Percentiles rank a stretch among this genome's conserved stretches.
Evolutionary conservation across 108 stramenopile genomes (phyloP).

Genomic region (Nannochloropsis salina): DNA sequence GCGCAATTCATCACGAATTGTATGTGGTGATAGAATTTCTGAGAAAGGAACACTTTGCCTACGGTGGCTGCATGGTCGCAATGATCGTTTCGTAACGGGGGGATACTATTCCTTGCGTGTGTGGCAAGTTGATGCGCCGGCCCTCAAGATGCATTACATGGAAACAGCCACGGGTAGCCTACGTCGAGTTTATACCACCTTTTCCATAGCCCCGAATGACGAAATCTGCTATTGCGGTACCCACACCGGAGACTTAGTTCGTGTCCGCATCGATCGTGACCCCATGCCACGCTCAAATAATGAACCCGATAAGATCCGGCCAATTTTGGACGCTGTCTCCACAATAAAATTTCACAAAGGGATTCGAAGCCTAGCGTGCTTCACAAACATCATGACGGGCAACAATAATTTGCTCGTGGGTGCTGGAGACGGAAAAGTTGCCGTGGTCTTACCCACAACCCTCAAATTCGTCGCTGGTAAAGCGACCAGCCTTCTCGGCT

Average conservation of each 20-base stretch:
- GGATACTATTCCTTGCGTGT: constrained; percentile 66
- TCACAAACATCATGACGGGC: constrained; percentile 65
- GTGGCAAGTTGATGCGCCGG: constrained; percentile 66
- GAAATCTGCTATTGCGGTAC: constrained; percentile 67
- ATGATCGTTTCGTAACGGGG: constrained; percentile 73
- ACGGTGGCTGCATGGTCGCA: constrained; percentile 65
- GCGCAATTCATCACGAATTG: constrained; percentile 53
- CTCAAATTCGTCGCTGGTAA: constrained; percentile 61
- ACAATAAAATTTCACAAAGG: constrained; percentile 64
- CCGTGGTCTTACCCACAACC: constrained; percentile 57
- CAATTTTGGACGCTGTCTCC: constrained; percentile 58
- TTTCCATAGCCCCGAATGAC: constrained; percentile 69
- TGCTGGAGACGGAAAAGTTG: constrained; percentile 69
- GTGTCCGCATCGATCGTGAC: constrained; percentile 68
- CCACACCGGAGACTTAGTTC: constrained; percentile 72
- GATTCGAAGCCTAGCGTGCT: constrained; percentile 55
- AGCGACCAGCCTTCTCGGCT: constrained; percentile 59
- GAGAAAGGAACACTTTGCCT: constrained; percentile 62
- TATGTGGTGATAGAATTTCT: constrained; percentile 70
- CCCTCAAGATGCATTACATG: constrained; percentile 69
- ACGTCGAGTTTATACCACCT: constrained; percentile 63
- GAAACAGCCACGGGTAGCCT: constrained; percentile 70
- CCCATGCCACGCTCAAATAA: constrained; percentile 63
- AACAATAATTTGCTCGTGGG: constrained; percentile 71
- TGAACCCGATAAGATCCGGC: constrained; percentile 63